Conservation (phyloP, 2,329 filamentous ascomycete species). For the Neocucurbitaria cava region DNA sequence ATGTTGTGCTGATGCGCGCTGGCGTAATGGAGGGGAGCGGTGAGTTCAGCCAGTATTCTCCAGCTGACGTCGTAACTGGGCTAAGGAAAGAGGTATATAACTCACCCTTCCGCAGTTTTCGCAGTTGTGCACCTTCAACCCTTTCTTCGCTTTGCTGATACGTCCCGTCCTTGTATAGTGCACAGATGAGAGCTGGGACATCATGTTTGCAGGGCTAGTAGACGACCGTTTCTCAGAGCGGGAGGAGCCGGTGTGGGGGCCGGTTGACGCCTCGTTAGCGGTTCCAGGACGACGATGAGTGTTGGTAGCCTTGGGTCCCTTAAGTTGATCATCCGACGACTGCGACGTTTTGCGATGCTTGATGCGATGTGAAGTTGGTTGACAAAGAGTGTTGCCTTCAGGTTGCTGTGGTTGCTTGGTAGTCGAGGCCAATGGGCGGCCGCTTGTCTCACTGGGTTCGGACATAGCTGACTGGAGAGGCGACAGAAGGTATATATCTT, state of each 20-base stretch:
- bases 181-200: constrained; percentile 37
- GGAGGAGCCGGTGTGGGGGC: constrained; percentile 37
- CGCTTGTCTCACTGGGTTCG: constrained; percentile 40
- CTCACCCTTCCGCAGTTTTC: constrained; percentile 56
- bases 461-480: constrained; percentile 41
- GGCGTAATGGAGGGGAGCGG: not conserved
- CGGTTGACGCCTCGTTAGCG: constrained; percentile 28
- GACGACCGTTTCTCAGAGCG: constrained; percentile 39
- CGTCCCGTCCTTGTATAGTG: constrained; percentile 56
- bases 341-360: constrained; percentile 32
- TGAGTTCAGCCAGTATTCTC: constrained; percentile 6
- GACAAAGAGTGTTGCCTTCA: constrained; percentile 25
- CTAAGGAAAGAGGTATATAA: constrained; percentile 13
- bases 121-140: constrained; percentile 54
- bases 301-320: constrained; percentile 26
- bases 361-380: constrained; percentile 20
- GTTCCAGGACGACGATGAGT: constrained; percentile 38
- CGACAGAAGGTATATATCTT: constrained; percentile 44
- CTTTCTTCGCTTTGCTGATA: constrained; percentile 58
- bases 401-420: constrained; percentile 29
- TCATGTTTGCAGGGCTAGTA: constrained; percentile 40
- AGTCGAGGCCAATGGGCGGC: constrained; percentile 38
- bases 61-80: not conserved
- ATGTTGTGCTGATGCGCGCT: not conserved
- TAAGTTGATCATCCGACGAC: constrained; percentile 35